These are phyloP conservation scores for Leishmania mexicana DNA, from an alignment of 208 protist genomes.

Conservation along the genomic window DNA sequence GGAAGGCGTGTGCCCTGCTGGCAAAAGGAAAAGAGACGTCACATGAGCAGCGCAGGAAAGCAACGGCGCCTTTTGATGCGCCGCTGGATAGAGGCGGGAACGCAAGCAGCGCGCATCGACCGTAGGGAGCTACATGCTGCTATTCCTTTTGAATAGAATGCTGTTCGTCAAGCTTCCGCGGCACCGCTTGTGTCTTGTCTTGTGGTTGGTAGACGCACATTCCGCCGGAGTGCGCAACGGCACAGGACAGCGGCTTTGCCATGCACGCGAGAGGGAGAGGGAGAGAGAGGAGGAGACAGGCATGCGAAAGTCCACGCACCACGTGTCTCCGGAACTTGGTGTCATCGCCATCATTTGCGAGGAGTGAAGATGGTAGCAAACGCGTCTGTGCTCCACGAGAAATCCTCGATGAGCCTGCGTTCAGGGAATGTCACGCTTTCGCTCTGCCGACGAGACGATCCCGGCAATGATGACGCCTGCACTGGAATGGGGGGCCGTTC, in stretches of 20 bases:
- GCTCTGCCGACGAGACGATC: background rate
- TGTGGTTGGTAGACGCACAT: background rate
- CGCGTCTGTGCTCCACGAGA: constrained; percentile 19
- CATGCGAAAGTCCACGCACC: background rate
- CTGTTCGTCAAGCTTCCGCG: too few species aligned
- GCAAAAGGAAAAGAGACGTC: too few species aligned
- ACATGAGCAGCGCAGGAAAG: background rate
- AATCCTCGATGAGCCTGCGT: background rate
- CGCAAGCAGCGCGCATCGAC: background rate
- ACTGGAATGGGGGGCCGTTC: background rate
- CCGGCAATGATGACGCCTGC: background rate
- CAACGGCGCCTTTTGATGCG: background rate
- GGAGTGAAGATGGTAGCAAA: constrained; percentile 6
- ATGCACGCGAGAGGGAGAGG: background rate
- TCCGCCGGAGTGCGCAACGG: background rate
- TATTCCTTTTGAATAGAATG: background rate
- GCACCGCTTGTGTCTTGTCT: background rate
- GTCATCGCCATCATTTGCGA: background rate
- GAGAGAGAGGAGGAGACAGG: too few species aligned
- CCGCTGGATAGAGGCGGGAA: background rate
- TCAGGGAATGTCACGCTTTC: background rate
- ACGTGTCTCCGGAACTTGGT: background rate
- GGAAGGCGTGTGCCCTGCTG: background rate
- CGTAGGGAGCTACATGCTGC: too few species aligned
- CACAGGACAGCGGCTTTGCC: background rate